Base-by-base conservation (phyloP, 2,329 filamentous ascomycete species). In the Ophiocordyceps sinensis region DNA sequence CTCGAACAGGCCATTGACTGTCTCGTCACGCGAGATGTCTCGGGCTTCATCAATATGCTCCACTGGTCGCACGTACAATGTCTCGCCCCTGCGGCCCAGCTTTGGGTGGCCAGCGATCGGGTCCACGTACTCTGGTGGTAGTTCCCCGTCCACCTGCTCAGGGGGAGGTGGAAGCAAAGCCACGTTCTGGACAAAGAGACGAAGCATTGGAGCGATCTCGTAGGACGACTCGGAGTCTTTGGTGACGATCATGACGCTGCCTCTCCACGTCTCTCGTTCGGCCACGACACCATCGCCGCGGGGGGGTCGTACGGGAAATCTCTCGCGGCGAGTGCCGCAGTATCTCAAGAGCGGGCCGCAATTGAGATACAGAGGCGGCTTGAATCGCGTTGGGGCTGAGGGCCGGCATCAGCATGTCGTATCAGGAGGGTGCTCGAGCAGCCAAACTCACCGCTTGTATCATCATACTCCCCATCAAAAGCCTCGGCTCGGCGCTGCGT, bases 171-270 rank as follows among this genome's bases (percentile, higher is more conserved):
- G 82, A 2, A 94, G 66, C 15, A 94, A 66, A 46, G 88, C 82
- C 58, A 89, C 82, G 1, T 86, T 82, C 54, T 95, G 88, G 7
- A 82, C 78, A 57, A 96, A 98, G 4, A 98, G 61, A 36, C 88
- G 75, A 47, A 98, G 65, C 0, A 74, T 84, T 4, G 91, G 91
- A 0, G 73, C 73, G 38, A 85, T 79, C 36, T 79, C 75, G 54
- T 95, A 94, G 1, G 82, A 83, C 2, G 89, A 96, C 34, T 82
- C 75, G 2, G 76, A 72, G 54, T 98, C 89, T 40, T 79, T 73
- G 0, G 91, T 96, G 19, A 98, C 87, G 51, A 98, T 94, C 85
- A 98, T 87, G 43, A 96, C 73, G 45, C 79, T 93, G 5, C 91
- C 91, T 57, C 88, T 77, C 91, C 91, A 98, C 17, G 89, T 78